Evolutionary conservation across 345 rosid genomes (phyloP), one percentile per base, ranked within the genome.

Genomic region (Dipteronia sinensis): DNA sequence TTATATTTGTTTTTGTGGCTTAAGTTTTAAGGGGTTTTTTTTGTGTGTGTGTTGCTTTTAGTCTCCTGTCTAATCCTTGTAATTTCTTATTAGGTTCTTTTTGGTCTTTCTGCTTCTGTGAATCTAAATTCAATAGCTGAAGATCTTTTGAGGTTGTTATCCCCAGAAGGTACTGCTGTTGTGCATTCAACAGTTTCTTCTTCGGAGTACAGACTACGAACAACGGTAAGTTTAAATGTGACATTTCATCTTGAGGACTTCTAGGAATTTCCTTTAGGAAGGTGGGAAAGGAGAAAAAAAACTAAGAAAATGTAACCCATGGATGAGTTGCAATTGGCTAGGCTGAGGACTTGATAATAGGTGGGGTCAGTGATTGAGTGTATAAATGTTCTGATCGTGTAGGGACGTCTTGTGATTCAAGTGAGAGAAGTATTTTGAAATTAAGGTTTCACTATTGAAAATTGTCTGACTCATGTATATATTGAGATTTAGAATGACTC

Each of bases 71-170:
- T 75, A 34, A 34, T 65, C 71, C 20, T n/a, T 76, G 20, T 29
- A 25, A 8, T 70, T 74, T 77, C 10, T 67, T 1, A 20, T 76
- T 40, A 95, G 99, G 89, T 93, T 78, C 94, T 95, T 76, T 93
- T 91, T 80, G 93, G 94, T 23, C 98, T 95, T 61, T 91, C 93
- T 53, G 89, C 87, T 64, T 87, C 89, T 0, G 94, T 80, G 78
- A 80, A 90, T 65, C 15, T 92, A 44, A 85, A 85, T 83, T 87
- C 94, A 20, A 86, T 93, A 11, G 82, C 89, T 31, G 87, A 88
- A 59, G 97, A 90, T 84, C 78, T 95, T 47, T 73, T 88, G 49
- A 83, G 78, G 70, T 64, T 88, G 59, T 79, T 90, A 61, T 87
- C 90, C 3, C 23, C 84, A 62, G 92, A 86, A 72, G 84, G 74